phyloP scores from a whole-genome alignment of 2,329 filamentous ascomycete genomes.

The Trichoderma oligosporum region DNA sequence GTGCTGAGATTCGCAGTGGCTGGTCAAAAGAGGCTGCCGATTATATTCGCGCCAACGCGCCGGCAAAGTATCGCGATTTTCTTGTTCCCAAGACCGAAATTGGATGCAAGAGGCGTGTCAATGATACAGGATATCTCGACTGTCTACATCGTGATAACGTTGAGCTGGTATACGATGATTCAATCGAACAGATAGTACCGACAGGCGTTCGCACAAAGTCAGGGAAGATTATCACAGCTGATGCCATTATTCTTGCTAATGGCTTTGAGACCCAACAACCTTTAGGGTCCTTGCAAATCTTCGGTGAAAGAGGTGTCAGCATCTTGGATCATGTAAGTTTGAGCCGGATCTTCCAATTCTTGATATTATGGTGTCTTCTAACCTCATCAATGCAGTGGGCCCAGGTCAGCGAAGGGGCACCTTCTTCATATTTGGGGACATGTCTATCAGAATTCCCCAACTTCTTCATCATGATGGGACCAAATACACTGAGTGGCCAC shows the following conservation, averaged over 20 bases:
- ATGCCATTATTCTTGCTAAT: conserved; percentile 45
- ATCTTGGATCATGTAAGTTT: conserved; percentile 40
- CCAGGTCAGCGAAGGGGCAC: conserved; percentile 24
- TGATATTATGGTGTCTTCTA: conserved; percentile 25
- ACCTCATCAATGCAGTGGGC: conserved; percentile 22
- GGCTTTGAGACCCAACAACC: conserved; percentile 48
- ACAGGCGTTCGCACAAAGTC: conserved; percentile 23
- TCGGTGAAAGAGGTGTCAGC: conserved; percentile 38
- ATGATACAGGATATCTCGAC: conserved; percentile 33
- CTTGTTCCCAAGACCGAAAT: conserved; percentile 33
- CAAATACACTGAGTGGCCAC: conserved; percentile 43
- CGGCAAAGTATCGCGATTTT: conserved; percentile 29
- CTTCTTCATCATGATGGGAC: conserved; percentile 36
- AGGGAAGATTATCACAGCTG: conserved; percentile 24
- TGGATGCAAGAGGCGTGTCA: conserved; percentile 37
- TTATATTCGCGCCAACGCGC: conserved; percentile 30
- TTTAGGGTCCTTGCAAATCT: conserved; percentile 45
- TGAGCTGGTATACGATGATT: conserved; percentile 27
- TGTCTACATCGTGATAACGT: conserved; percentile 31
- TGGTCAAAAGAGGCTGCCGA: conserved; percentile 22
- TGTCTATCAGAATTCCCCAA: conserved; percentile 46
- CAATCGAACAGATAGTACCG: conserved; percentile 19
- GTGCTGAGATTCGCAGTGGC: conserved; percentile 20
- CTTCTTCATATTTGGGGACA: conserved; percentile 47
- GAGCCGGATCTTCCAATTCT: neutral